Evolutionary conservation across 2,329 filamentous ascomycete genomes (phyloP).

Genomic region (Chaetothyriales sp.): DNA sequence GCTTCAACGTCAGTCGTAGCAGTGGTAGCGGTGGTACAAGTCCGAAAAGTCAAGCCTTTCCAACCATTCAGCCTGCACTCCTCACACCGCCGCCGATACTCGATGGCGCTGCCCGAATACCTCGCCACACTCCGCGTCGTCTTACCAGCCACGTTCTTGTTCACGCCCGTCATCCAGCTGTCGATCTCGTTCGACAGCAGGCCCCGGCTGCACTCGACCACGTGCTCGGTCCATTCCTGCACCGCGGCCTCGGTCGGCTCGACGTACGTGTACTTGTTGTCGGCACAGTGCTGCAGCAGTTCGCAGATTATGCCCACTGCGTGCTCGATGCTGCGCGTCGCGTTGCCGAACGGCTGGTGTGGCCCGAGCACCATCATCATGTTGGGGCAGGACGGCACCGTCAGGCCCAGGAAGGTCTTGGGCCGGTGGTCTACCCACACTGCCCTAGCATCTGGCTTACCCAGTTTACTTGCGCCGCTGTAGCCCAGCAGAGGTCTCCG

Average conservation of each 20-base stretch:
- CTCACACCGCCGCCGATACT: constrained; percentile 27
- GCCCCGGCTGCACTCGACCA: constrained; percentile 33
- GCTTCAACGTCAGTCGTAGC: too few relatives aligned
- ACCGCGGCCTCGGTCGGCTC: constrained; percentile 30
- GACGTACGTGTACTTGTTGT: constrained; percentile 22
- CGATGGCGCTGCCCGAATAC: constrained; percentile 34
- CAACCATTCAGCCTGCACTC: constrained; percentile 8
- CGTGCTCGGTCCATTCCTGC: constrained; percentile 36
- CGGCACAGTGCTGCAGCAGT: constrained; percentile 18
- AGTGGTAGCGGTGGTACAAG: too few relatives aligned
- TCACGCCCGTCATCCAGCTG: constrained; percentile 44
- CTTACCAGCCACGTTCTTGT: constrained; percentile 37
- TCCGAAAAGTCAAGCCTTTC: constrained; percentile 14
- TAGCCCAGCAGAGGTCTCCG: constrained; percentile 22
- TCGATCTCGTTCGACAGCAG: constrained; percentile 37
- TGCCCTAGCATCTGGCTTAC: background rate
- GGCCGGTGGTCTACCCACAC: constrained; percentile 20
- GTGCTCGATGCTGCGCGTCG: constrained; percentile 22
- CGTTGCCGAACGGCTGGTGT: constrained; percentile 32
- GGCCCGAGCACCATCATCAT: constrained; percentile 41
- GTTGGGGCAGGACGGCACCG: constrained; percentile 32
- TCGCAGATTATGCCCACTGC: constrained; percentile 28
- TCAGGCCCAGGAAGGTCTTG: constrained; percentile 29
- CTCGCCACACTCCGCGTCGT: constrained; percentile 33
- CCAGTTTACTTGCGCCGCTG: constrained; percentile 15